These are phyloP conservation scores for Actinomucor elegans DNA, from an alignment of 371 early-diverging fungal species.

Conservation along the genomic window DNA sequence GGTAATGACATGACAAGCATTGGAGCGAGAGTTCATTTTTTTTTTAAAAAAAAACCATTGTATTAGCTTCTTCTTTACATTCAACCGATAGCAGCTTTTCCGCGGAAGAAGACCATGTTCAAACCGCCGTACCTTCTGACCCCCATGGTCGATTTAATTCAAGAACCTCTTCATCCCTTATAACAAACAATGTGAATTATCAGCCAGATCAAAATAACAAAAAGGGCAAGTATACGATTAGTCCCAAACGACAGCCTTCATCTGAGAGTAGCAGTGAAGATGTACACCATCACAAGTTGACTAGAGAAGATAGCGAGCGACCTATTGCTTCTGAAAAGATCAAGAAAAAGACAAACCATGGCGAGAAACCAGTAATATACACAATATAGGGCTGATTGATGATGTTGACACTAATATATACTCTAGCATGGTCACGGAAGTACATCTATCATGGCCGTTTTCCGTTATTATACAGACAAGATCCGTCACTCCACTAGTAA, in stretches of 20 bases:
- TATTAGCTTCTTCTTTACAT: conserved; percentile 32
- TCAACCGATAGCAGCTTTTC: conserved; percentile 43
- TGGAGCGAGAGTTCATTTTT: background rate
- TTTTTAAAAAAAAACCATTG: background rate
- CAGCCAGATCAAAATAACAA: background rate
- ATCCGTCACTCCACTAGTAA: conserved; percentile 38
- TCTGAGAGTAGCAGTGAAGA: conserved; percentile 32
- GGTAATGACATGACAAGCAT: background rate
- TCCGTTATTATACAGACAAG: conserved; percentile 52
- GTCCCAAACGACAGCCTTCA: conserved; percentile 1
- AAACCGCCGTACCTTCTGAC: conserved; percentile 28
- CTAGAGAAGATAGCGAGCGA: conserved; percentile 49
- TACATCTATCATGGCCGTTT: conserved; percentile 38
- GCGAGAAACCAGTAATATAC: conserved; percentile 34
- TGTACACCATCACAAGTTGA: conserved; percentile 43
- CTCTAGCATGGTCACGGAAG: conserved; percentile 29
- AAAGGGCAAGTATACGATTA: conserved; percentile 4
- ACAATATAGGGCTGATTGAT: too few species aligned
- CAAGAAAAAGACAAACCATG: conserved; percentile 42
- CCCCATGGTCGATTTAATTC: conserved; percentile 18
- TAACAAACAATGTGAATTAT: conserved; percentile 20
- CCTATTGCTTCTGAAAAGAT: conserved; percentile 58
- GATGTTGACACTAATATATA: background rate
- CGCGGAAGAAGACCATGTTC: conserved; percentile 27
- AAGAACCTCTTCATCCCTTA: conserved; percentile 41